phyloP scores from a whole-genome alignment of 106 monocot genomes.

The Triglochin maritima region DNA sequence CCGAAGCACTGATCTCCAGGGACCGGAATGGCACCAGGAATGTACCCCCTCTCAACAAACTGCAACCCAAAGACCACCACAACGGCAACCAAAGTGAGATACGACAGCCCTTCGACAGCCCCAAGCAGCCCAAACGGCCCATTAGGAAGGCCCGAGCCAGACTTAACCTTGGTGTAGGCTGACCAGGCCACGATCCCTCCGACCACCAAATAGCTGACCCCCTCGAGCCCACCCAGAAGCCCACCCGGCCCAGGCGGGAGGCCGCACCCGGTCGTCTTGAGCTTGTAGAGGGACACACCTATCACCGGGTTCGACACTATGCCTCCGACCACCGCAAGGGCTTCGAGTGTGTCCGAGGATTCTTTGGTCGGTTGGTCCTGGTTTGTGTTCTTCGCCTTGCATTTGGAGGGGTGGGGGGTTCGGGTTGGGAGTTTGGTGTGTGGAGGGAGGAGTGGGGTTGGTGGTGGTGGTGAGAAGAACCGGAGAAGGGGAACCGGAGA shows the following conservation, averaged over 20 bases:
- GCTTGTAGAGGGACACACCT: slow-evolving; percentile 53
- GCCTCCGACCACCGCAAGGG: slow-evolving; percentile 27
- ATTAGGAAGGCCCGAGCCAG: slow-evolving; percentile 61
- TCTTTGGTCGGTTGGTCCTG: background rate
- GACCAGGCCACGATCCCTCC: slow-evolving; percentile 71
- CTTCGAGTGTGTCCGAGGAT: background rate
- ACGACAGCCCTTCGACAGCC: slow-evolving; percentile 72
- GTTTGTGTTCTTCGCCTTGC: slow-evolving; percentile 28
- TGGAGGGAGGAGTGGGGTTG: too few relatives aligned
- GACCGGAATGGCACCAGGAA: slow-evolving; percentile 51
- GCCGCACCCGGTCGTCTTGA: slow-evolving; percentile 89
- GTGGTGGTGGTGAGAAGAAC: too few relatives aligned
- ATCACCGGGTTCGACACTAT: slow-evolving; percentile 62
- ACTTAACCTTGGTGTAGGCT: slow-evolving; percentile 57
- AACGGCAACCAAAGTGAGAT: slow-evolving; percentile 44
- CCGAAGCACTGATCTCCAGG: slow-evolving; percentile 90
- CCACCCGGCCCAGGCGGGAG: slow-evolving; percentile 76
- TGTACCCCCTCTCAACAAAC: slow-evolving; percentile 43
- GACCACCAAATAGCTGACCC: slow-evolving; percentile 73
- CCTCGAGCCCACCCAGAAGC: slow-evolving; percentile 56
- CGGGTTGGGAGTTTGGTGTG: background rate
- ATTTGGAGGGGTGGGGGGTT: background rate
- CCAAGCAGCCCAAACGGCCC: slow-evolving; percentile 76
- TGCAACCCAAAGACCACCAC: slow-evolving; percentile 73
- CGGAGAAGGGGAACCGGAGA: too few relatives aligned